Conservation (phyloP, 192 early-diverging fungal genomes). For the Phycomyces blakesleeanus region DNA sequence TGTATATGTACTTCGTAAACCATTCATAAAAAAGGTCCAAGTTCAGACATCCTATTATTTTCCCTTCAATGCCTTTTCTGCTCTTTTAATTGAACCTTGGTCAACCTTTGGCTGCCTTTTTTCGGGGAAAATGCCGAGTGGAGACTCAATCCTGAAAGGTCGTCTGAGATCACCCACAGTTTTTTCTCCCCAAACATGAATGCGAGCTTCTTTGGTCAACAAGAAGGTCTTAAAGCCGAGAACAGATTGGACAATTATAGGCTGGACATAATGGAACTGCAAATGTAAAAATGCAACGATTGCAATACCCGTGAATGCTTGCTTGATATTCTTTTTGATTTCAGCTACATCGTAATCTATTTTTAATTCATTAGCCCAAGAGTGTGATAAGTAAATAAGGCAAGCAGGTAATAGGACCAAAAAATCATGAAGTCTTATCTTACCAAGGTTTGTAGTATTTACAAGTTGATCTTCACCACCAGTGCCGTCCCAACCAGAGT, state of each 20-base stretch:
- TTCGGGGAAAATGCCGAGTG: constrained; percentile 55
- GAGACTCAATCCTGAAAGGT: constrained; percentile 75
- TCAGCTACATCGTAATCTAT: constrained; percentile 76
- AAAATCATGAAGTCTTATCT: background rate
- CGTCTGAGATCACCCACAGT: constrained; percentile 73
- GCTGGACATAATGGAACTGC: constrained; percentile 84
- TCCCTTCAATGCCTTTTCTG: constrained; percentile 40
- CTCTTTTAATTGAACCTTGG: constrained; percentile 48
- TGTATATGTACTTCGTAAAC: too few relatives aligned
- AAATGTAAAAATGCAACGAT: constrained; percentile 80
- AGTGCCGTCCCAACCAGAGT: constrained; percentile 39
- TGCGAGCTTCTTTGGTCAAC: constrained; percentile 66
- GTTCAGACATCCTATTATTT: constrained; percentile 7
- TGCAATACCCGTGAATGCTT: constrained; percentile 59
- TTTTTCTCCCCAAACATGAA: constrained; percentile 72
- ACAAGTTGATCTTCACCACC: constrained; percentile 34
- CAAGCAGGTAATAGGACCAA: too few relatives aligned
- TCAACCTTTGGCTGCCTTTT: constrained; percentile 38
- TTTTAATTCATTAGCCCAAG: constrained; percentile 55
- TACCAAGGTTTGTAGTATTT: constrained; percentile 24
- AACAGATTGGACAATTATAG: constrained; percentile 80
- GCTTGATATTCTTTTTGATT: constrained; percentile 63
- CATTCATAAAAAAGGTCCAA: too few relatives aligned
- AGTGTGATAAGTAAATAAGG: background rate
- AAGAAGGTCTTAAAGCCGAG: constrained; percentile 68